Percentiles rank a stretch among this genome's conserved stretches.
phyloP scores from a whole-genome alignment of 257 asterid genomes.

The Echium plantagineum region DNA sequence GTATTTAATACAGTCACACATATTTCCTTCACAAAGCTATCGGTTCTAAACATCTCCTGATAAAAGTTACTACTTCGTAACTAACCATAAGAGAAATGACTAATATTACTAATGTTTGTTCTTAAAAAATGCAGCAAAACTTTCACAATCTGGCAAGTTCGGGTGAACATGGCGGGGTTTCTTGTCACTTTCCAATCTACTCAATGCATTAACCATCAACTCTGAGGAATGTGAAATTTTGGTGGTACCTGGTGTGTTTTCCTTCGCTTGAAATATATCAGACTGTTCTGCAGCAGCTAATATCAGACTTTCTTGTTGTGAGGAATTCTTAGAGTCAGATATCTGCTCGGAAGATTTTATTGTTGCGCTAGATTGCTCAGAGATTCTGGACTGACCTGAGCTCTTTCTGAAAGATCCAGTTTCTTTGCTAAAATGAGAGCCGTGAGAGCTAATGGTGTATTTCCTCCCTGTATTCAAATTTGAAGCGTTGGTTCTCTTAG shows the following conservation, averaged over 20 bases:
- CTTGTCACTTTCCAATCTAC: slow-evolving; percentile 30
- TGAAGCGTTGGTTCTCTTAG: slow-evolving; percentile 1
- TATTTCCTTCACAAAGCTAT: neutral
- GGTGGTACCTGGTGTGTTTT: slow-evolving; percentile 12
- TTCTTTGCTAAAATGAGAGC: slow-evolving; percentile 19
- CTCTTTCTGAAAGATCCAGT: slow-evolving; percentile 14
- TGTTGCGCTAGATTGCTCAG: slow-evolving; percentile 26
- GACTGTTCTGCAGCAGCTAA: slow-evolving; percentile 24
- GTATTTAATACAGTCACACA: neutral
- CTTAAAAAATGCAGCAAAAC: slow-evolving; percentile 11
- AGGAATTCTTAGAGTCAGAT: slow-evolving; percentile 24
- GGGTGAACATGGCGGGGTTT: slow-evolving; percentile 87
- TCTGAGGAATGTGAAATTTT: slow-evolving; percentile 21
- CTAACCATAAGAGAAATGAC: neutral
- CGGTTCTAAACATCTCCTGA: neutral
- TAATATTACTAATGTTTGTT: neutral
- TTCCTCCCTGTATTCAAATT: slow-evolving; percentile 14
- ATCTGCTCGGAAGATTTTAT: slow-evolving; percentile 18
- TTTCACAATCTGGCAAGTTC: slow-evolving; percentile 79
- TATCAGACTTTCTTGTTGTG: slow-evolving; percentile 11
- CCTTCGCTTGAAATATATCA: slow-evolving; percentile 16
- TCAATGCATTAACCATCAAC: slow-evolving; percentile 15
- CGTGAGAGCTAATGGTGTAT: slow-evolving; percentile 12
- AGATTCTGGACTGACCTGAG: slow-evolving; percentile 18
- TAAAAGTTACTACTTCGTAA: neutral